phyloP scores from a whole-genome alignment of 2,329 filamentous ascomycete species.

The Penicillium hordei region DNA sequence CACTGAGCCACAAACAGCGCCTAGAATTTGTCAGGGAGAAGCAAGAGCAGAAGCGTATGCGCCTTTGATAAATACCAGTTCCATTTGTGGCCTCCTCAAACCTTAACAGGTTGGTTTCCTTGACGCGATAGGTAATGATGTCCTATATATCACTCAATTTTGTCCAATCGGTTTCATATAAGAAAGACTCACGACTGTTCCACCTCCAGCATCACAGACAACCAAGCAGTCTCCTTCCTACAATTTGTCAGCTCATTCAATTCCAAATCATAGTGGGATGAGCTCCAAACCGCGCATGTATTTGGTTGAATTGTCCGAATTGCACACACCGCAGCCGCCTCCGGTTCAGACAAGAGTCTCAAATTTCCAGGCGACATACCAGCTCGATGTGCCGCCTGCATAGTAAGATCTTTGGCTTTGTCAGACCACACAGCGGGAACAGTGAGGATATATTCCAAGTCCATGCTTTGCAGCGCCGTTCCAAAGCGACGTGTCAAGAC shows the following conservation, averaged over 20 bases:
- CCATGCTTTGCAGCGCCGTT: conserved; percentile 9
- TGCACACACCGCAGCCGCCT: conserved; percentile 37
- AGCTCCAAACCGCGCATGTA: conserved; percentile 20
- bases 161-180: background rate
- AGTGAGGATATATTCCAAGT: conserved; percentile 28
- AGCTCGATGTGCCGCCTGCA: conserved; percentile 21
- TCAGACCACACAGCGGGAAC: conserved; percentile 39
- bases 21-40: conserved; percentile 12
- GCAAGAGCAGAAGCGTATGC: rapidly evolving
- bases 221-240: conserved; percentile 33
- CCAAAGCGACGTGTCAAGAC: conserved; percentile 14
- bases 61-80: conserved; percentile 19
- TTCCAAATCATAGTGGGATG: background rate
- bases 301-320: conserved; percentile 30
- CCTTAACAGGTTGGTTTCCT: conserved; percentile 22
- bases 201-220: conserved; percentile 42
- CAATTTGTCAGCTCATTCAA: background rate
- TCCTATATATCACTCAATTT: conserved; percentile 21
- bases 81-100: conserved; percentile 31
- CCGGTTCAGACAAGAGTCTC: conserved; percentile 26
- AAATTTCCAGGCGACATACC: conserved; percentile 12
- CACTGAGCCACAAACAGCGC: conserved; percentile 33
- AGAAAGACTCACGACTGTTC: conserved; percentile 31
- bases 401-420: conserved; percentile 33
- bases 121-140: conserved; percentile 34